Percentiles rank a stretch among this genome's conserved stretches.
Conservation (phyloP, 1,284 basidiomycete species). For the Malassezia japonica region DNA sequence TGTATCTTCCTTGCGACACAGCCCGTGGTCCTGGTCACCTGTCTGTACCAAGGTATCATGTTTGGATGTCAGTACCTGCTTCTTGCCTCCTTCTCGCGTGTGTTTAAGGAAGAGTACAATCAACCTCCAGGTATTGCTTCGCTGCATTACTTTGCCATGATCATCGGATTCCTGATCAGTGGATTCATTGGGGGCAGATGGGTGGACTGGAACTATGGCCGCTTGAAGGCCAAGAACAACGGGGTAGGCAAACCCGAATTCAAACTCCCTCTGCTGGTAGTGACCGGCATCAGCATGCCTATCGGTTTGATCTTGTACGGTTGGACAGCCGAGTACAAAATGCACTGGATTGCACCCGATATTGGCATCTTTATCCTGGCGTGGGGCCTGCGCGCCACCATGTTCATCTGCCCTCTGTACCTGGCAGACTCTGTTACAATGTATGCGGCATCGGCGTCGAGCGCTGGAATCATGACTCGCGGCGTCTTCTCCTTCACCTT, state of each 20-base stretch:
- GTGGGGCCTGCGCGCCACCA: slow-evolving; percentile 5
- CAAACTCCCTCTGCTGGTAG: slow-evolving; percentile 55
- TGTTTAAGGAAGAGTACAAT: slow-evolving; percentile 54
- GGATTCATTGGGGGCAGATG: slow-evolving; percentile 57
- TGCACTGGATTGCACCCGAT: slow-evolving; percentile 63
- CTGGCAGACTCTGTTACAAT: slow-evolving; percentile 18
- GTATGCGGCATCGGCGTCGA: slow-evolving; percentile 20
- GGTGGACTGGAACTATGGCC: slow-evolving; percentile 56
- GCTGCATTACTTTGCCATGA: slow-evolving; percentile 58
- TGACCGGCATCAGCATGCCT: slow-evolving; percentile 54
- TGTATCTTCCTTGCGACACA: slow-evolving; percentile 52
- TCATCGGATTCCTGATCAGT: slow-evolving; percentile 36
- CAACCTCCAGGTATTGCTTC: slow-evolving; percentile 55
- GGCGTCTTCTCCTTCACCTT: slow-evolving; percentile 49
- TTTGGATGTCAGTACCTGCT: slow-evolving; percentile 53
- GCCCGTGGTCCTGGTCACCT: slow-evolving; percentile 53
- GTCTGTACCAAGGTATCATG: slow-evolving; percentile 51
- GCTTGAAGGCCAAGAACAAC: slow-evolving; percentile 54
- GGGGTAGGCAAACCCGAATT: slow-evolving; percentile 54
- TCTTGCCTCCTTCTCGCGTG: slow-evolving; percentile 59
- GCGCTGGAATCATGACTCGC: slow-evolving; percentile 6
- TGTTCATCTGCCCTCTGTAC: slow-evolving; percentile 21
- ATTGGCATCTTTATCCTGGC: slow-evolving; percentile 24
- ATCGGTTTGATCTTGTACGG: slow-evolving; percentile 60
- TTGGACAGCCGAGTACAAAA: slow-evolving; percentile 56